Conservation (phyloP, 805 yeast genomes). For the Peterozyma toletana region DNA sequence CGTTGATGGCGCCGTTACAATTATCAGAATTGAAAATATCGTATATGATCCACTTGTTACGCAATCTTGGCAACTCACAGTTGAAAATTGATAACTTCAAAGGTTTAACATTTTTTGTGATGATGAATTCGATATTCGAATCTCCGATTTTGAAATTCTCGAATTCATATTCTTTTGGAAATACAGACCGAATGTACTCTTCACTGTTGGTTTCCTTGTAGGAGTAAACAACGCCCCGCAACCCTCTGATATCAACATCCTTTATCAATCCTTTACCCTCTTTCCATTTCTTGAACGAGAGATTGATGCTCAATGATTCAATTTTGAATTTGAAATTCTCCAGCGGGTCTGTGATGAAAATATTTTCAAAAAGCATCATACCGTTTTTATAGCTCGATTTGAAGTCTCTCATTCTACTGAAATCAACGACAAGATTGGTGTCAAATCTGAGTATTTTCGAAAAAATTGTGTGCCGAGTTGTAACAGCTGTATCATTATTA, state of each 20-base stretch:
- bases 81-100: constrained; percentile 53
- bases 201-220: constrained; percentile 1
- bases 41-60: constrained; percentile 49
- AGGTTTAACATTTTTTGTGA: constrained; percentile 17
- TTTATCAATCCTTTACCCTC: constrained; percentile 46
- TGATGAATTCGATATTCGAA: constrained; percentile 29
- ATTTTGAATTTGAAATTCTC: constrained; percentile 27
- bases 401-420: constrained; percentile 22
- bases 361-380: constrained; percentile 34
- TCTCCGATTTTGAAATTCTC: constrained; percentile 41
- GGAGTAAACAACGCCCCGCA: constrained; percentile 28
- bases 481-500: constrained; percentile 14
- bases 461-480: constrained; percentile 18
- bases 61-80: constrained; percentile 54
- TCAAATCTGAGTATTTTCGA: constrained; percentile 24
- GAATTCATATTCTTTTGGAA: constrained; percentile 27
- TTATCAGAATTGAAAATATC: constrained; percentile 67
- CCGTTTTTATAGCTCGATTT: constrained; percentile 43
- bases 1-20: constrained; percentile 68
- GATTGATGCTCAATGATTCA: constrained; percentile 33
- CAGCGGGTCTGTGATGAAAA: constrained; percentile 16
- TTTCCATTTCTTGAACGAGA: constrained; percentile 48
- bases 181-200: constrained; percentile 13
- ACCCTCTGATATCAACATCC: constrained; percentile 40
- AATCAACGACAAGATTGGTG: constrained; percentile 20